A percentile compares a stretch with the other conserved stretches of the same genome.
These are phyloP conservation scores for Podospora fimiseda DNA, from an alignment of 495 filamentous ascomycete genomes.

Conservation along the genomic window DNA sequence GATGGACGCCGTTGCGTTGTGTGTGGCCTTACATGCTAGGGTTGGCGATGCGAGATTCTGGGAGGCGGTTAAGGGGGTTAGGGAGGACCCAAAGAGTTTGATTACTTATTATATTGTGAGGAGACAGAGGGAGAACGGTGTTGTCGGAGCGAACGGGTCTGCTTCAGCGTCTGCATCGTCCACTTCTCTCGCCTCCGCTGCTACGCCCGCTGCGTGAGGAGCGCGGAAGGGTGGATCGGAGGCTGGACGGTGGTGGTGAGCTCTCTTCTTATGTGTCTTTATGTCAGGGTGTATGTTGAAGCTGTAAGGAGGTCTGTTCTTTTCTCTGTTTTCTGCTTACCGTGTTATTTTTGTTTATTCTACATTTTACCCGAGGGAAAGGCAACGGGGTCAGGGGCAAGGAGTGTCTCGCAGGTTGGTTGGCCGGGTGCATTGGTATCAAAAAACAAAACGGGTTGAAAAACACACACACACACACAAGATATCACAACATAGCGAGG, in stretches of 20 bases:
- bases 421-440: neutral
- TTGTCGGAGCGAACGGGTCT: neutral
- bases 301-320: too few species aligned
- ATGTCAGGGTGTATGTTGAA: too few species aligned
- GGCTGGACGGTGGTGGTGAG: neutral
- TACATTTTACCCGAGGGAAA: too few species aligned
- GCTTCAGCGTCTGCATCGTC: neutral
- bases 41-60: constrained; percentile 62
- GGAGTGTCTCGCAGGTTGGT: neutral
- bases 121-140: constrained; percentile 41
- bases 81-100: constrained; percentile 63
- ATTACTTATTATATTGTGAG: constrained; percentile 81
- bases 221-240: neutral
- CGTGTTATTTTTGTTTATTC: too few species aligned
- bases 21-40: constrained; percentile 63
- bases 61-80: constrained; percentile 53
- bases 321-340: too few species aligned
- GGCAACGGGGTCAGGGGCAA: too few species aligned
- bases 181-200: neutral
- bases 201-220: neutral
- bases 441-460: neutral
- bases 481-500: neutral
- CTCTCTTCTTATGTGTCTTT: too few species aligned
- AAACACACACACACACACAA: neutral
- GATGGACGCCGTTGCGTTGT: constrained; percentile 70